These are phyloP conservation scores for Neoconidiobolus thromboides DNA, from an alignment of 371 early-diverging fungal species.

Conservation along the genomic window DNA sequence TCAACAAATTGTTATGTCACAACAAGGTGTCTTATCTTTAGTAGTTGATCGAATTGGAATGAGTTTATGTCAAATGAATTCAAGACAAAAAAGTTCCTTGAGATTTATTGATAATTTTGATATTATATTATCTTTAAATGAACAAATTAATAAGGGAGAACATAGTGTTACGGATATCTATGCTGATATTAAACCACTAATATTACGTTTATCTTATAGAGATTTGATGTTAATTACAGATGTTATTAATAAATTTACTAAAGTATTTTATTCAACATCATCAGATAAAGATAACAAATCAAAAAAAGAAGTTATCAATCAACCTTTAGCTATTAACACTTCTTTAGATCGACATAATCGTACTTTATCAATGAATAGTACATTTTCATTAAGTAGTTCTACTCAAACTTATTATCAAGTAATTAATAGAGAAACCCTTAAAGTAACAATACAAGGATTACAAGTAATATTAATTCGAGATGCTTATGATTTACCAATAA, in stretches of 20 bases:
- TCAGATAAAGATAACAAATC: constrained; percentile 5
- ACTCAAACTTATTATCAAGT: constrained; percentile 2
- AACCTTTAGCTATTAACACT: neutral
- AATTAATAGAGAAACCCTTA: constrained; percentile 1
- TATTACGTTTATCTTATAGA: constrained; percentile 54
- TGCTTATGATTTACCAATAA: constrained; percentile 72
- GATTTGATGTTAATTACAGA: constrained; percentile 65
- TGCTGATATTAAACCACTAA: constrained; percentile 36
- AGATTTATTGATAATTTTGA: constrained; percentile 82
- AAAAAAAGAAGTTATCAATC: neutral
- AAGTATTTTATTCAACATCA: constrained; percentile 22
- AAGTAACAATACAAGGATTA: constrained; percentile 40
- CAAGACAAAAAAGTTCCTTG: constrained; percentile 50
- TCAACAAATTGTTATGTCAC: constrained; percentile 53
- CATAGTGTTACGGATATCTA: constrained; percentile 33
- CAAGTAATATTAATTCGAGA: constrained; percentile 84
- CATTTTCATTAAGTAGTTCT: neutral
- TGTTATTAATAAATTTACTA: constrained; percentile 52
- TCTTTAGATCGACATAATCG: neutral
- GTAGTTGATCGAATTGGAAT: constrained; percentile 70
- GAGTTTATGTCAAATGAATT: constrained; percentile 80
- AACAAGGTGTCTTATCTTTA: constrained; percentile 49
- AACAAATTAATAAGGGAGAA: constrained; percentile 25
- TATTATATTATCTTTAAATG: constrained; percentile 56
- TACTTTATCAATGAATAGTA: neutral